phyloP scores from a whole-genome alignment of 208 protist genomes.

The Crithidia sp. region DNA sequence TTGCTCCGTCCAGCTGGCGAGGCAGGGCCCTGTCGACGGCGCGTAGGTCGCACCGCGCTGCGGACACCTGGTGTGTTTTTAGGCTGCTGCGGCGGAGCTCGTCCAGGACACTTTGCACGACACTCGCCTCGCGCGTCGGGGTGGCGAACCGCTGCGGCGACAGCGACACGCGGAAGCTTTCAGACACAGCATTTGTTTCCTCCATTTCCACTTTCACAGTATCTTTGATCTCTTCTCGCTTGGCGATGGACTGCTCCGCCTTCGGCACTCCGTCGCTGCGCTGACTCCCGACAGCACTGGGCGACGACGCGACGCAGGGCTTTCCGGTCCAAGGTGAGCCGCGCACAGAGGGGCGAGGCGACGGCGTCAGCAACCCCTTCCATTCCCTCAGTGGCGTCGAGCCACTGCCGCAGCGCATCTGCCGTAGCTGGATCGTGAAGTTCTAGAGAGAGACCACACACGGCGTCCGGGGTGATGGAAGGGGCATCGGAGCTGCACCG shows the following conservation, averaged over 20 bases:
- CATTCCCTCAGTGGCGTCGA: constrained; percentile 25
- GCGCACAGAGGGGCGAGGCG: constrained; percentile 30
- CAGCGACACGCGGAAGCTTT: constrained; percentile 29
- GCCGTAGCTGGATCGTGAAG: constrained; percentile 8
- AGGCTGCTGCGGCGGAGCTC: constrained; percentile 29
- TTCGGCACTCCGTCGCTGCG: not conserved
- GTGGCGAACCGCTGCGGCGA: not conserved
- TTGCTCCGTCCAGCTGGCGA: not conserved
- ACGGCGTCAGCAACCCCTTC: constrained; percentile 28
- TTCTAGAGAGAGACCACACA: no score
- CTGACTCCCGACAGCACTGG: not conserved
- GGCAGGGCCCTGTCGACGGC: constrained; percentile 1
- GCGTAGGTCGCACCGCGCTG: no score
- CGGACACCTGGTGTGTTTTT: no score
- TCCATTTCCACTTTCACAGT: not conserved
- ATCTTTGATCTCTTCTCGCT: not conserved
- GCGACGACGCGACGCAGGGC: constrained; percentile 24
- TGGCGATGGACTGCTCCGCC: not conserved
- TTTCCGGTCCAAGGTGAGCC: constrained; percentile 27
- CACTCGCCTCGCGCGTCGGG: constrained; percentile 8
- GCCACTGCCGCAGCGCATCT: constrained; percentile 22
- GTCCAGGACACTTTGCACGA: constrained; percentile 18
- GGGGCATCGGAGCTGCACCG: no score
- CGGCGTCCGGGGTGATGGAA: no score
- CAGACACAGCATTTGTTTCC: constrained; percentile 1